Evolutionary conservation across 306 rosid species (phyloP).

Genomic region (Gillenia trifoliata): DNA sequence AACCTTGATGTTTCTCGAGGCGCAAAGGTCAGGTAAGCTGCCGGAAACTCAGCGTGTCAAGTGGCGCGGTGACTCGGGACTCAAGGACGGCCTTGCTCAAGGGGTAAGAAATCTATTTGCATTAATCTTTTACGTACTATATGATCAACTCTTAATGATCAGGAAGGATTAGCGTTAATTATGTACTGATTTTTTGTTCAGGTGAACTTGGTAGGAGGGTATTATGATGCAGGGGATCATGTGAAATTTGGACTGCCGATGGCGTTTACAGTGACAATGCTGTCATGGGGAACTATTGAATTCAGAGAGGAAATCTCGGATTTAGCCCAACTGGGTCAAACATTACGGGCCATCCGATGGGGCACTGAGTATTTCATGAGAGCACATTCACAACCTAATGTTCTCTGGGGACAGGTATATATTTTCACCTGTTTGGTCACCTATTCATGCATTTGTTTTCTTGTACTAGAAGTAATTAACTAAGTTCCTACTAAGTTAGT

Average conservation of each 20-base stretch:
- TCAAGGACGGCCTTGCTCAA: slow-evolving; percentile 67
- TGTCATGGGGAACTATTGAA: slow-evolving; percentile 83
- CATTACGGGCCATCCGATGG: slow-evolving; percentile 77
- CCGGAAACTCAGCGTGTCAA: slow-evolving; percentile 44
- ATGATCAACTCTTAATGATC: too few relatives aligned
- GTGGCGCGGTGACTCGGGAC: slow-evolving; percentile 83
- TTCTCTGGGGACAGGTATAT: slow-evolving; percentile 81
- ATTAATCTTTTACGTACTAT: not conserved
- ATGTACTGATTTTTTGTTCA: slow-evolving; percentile 15
- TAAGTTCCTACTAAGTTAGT: too few relatives aligned
- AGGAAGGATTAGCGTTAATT: too few relatives aligned
- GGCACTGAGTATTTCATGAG: slow-evolving; percentile 79
- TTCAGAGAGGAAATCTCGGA: slow-evolving; percentile 58
- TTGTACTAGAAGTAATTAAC: not conserved
- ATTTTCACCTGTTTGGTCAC: not conserved
- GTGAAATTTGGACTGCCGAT: slow-evolving; percentile 90
- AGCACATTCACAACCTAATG: slow-evolving; percentile 76
- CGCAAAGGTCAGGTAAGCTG: slow-evolving; percentile 76
- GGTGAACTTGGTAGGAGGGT: slow-evolving; percentile 88
- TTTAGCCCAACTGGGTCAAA: slow-evolving; percentile 49
- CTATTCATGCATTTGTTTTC: not conserved
- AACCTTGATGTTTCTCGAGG: slow-evolving; percentile 74
- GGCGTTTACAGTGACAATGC: slow-evolving; percentile 75
- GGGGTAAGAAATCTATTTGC: slow-evolving; percentile 32
- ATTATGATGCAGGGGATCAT: slow-evolving; percentile 93